Evolutionary conservation across 2,329 filamentous ascomycete genomes (phyloP), one percentile per base, ranked within the genome.

Genomic region (Amesomyces nigricolor): DNA sequence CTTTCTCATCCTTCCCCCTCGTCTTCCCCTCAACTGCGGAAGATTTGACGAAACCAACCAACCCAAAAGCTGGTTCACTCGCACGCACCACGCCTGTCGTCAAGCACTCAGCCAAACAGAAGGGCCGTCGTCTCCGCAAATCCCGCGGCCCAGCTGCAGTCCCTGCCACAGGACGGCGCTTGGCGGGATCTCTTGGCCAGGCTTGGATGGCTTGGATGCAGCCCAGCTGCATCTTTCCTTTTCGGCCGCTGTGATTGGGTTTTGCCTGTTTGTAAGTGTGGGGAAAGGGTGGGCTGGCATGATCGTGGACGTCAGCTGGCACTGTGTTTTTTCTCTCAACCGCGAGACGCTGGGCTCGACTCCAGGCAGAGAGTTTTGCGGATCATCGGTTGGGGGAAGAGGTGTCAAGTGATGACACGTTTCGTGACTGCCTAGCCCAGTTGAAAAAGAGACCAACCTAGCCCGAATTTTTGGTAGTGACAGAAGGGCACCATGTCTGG

Each of bases 141-240:
- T 53, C 51, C 51, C 44, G 51, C 51, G 35, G 44, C 1, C 19
- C 5, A 26, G 14, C 16, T 14, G n/a, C 26, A 16, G 14, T 8
- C 4, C 26, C 22, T 26, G 22, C 11, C 8, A 50, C 47, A 43
- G 43, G 35, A 50, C 22, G 50, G 10, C 30, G 51, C 51, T 42
- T 48, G 39, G 51, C 51, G 47, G 37, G n/a, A 45, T 47, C 44
- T 47, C 44, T 37, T 35, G 29, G 51, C 51, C 51, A 42, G 19
- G 44, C 29, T 30, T 32, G 32, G 32, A 35, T 22, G 37, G 22
- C 22, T 26, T 26, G 22, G 43, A 42, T 53, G 44, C 51, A 42
- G 32, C 32, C 11, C 32, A 35, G 32, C 32, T 35, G 11, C 32
- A 13, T 35, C 32, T 35, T 35, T 35, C 32, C 11, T 35, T 13